Evolutionary conservation across 2,329 filamentous ascomycete species (phyloP), one percentile per base, ranked within the genome.

Genomic region (Arthrinium phaeospermum): DNA sequence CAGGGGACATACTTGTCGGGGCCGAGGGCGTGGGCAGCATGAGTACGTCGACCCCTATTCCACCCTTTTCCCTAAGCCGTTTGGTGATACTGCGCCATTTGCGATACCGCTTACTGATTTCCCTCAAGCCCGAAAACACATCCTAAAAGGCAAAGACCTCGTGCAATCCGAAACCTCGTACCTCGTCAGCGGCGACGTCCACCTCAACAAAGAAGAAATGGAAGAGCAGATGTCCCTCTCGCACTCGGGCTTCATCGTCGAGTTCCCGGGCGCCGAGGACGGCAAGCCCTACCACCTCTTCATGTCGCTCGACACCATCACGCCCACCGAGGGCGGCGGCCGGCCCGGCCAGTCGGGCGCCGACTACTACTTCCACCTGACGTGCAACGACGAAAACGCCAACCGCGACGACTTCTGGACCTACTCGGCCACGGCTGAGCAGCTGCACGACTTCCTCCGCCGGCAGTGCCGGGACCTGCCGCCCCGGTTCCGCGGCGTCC

Each of bases 391-490:
- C 46, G 68, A 47, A 2, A 30, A 6, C 24, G 68, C 68, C 6
- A 27, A 30, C 30, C 71, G 68, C 41, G 44, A 72, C 12, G 75
- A 78, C 70, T 86, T 97, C 75, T 98, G 94, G 91, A 94, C 95
- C 0, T 87, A 88, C 76, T 45, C 73, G 8, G 75, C 77, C 67
- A 85, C 92, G 12, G 78, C 79, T 12, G 79, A 81, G 75, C 89
- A 88, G 74, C 88, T 91, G 41, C 83, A 91, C 1, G 89, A 88
- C 0, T 81, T 74, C 47, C 75, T 74, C 13, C 41, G 73, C 13
- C 46, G 74, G 34, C 71, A 53, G 1, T 72, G 71, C 2, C 61
- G 72, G 34, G 45, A 41, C 27, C 64, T 78, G 19, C 74, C 76
- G 3, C 74, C 75, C 1, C 72, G 67, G 41, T 76, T 79, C 64